Evolutionary conservation across 2,329 filamentous ascomycete species (phyloP), one percentile per base, ranked within the genome.

Genomic region (Lasiodiplodia gonubiensis): DNA sequence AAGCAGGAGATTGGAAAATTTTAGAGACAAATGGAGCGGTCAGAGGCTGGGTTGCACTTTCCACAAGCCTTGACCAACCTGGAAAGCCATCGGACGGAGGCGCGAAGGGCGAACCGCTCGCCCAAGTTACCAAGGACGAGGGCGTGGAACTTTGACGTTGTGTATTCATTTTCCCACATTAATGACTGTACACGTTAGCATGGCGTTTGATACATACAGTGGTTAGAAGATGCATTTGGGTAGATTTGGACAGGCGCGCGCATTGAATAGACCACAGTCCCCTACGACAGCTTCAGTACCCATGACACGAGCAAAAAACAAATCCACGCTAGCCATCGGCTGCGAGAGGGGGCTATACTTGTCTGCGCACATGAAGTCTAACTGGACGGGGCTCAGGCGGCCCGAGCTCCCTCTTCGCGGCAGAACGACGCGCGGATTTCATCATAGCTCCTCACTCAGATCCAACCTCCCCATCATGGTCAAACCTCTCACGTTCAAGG

Each of bases 401-500:
- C 27, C 59, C 59, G 59, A 63, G 59, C 59, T 51, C 42, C n/a
- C 5, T 21, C 21, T n/a, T 35, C n/a, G 59, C 27, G 27, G 37
- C 27, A 51, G 18, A 48, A 63, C 21, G 35, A 37, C 42, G 21
- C 42, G 46, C 59, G 30, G 30, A 39, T 63, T 25, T 51, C 59
- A 63, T 63, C 59, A 63, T 63, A 63, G 59, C 59, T 63, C 42
- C 42, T 37, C 59, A 35, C 59, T 37, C 57, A 61, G 59, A 51
- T 37, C n/a, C 59, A 63, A 63, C 64, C 23, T 57, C 42, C 46
- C 8, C 66, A 80, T 71, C 69, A 95, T 95, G 92, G 90, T 97
- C 73, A 97, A 97, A 79, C 90, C 94, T 57, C 87, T 99, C 68
- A 85, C 89, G 59, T 99, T 99, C 86, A 99, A 99, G 82, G 95